Percentiles rank a stretch among this genome's conserved stretches.
Evolutionary conservation across 352 stramenopile genomes (phyloP).

Genomic region (Globisporangium cederbergense): DNA sequence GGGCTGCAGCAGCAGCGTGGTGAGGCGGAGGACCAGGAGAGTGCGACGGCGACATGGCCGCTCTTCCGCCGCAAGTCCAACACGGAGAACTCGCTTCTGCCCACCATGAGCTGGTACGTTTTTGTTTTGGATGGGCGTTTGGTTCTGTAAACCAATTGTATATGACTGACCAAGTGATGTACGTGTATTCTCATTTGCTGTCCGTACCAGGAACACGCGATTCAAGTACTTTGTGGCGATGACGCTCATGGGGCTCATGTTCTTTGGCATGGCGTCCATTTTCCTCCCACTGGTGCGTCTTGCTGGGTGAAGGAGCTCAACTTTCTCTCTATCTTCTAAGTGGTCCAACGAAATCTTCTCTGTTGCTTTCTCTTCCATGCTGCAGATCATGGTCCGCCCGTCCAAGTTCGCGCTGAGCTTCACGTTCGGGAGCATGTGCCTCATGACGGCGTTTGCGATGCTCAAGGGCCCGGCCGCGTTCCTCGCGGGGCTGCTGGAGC

Average conservation of each 20-base stretch:
- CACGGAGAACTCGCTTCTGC: conserved; percentile 29
- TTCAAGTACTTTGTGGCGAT: conserved; percentile 85
- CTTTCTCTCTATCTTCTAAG: neutral
- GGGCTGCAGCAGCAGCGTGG: conserved; percentile 23
- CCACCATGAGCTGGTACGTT: conserved; percentile 57
- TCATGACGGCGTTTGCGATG: conserved; percentile 74
- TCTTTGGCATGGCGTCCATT: conserved; percentile 81
- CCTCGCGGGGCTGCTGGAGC: conserved; percentile 50
- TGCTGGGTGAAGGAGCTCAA: neutral
- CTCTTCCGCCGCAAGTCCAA: conserved; percentile 41
- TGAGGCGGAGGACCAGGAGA: conserved; percentile 23
- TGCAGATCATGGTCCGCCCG: conserved; percentile 71
- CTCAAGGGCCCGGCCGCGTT: conserved; percentile 68
- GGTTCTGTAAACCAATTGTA: too few species aligned
- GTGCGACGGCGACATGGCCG: conserved; percentile 26
- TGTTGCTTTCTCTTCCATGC: neutral
- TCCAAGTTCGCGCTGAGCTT: conserved; percentile 85
- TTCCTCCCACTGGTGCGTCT: conserved; percentile 62
- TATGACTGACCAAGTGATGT: neutral
- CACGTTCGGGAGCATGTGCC: conserved; percentile 74
- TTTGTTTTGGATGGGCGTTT: too few species aligned
- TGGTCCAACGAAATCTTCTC: neutral
- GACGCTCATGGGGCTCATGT: conserved; percentile 62
- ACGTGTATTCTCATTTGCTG: neutral
- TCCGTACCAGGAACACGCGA: conserved; percentile 49